Base-by-base conservation (phyloP, 495 filamentous ascomycete species). In the Penicillium turbatum region DNA sequence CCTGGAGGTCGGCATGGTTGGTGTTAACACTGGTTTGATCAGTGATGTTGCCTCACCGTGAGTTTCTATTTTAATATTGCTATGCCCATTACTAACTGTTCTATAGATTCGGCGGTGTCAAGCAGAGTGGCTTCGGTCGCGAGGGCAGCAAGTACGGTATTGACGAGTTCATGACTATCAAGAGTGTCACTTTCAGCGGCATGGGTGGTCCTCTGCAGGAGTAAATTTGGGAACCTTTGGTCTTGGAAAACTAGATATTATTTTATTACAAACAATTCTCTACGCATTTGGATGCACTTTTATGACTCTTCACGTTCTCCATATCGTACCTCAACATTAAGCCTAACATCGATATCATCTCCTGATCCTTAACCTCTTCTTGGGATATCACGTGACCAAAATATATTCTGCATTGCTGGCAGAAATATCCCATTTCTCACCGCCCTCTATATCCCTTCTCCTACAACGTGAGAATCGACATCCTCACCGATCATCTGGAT, bases 101-200 rank as follows among this genome's bases (percentile, higher is more conserved):
- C 41, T 15, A 15, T 62, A 69, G 82, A 29, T 98, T 97, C 66
- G 93, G 92, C 16, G 93, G 92, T 52, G 89, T 98, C 15, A 98
- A 98, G 71, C 79, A 89, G 70, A 90, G 86, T 64, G 92, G 92
- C 4, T 97, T 97, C 59, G 92, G 93, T 16, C 71, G 92, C 31
- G 92, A 98, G 72, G 93, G 93, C 31, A 92, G 87, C 68, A 86
- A 86, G 69, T 90, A 95, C 65, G 93, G 93, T 13, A 86, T 95
- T 60, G 88, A 87, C 9, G 93, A 97, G 72, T 98, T 95, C 69
- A 79, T 86, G 64, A 72, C 82, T 46, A 88, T 86, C 38, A 98
- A 98, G 79, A 93, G 82, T 74, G 82, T 96, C 34, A 93, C 89
- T 6, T 81, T 88, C 65, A 91, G 89, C 8, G 87, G 88, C 1